Percentiles rank a stretch among this genome's conserved stretches.
phyloP scores from a whole-genome alignment of 2,329 filamentous ascomycete species.

The Mycosphaerella sp. region DNA sequence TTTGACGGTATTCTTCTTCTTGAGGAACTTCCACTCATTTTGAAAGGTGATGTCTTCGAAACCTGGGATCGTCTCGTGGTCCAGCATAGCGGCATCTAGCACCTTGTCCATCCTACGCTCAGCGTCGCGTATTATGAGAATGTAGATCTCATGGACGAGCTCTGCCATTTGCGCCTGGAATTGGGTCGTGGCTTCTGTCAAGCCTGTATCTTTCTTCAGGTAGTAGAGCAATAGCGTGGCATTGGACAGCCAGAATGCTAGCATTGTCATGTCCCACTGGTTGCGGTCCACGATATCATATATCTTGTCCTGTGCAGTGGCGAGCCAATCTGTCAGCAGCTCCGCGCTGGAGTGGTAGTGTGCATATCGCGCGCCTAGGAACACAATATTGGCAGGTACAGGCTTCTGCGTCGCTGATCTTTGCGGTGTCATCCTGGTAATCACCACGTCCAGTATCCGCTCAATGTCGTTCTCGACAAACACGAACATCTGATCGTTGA shows the following conservation, averaged over 20 bases:
- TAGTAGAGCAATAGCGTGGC: conserved; percentile 93
- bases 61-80: conserved; percentile 95
- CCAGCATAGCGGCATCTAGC: conserved; percentile 85
- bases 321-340: conserved; percentile 70
- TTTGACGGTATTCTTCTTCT: conserved; percentile 82
- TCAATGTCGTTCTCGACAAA: conserved; percentile 94
- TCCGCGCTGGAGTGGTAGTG: conserved; percentile 91
- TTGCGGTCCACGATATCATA: conserved; percentile 92
- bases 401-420: conserved; percentile 95
- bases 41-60: conserved; percentile 97
- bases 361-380: conserved; percentile 89
- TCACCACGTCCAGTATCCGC: conserved; percentile 87
- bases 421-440: conserved; percentile 97
- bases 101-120: conserved; percentile 96
- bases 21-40: conserved; percentile 97
- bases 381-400: conserved; percentile 94
- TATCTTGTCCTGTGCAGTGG: conserved; percentile 89
- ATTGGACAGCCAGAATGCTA: conserved; percentile 99
- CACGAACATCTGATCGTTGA: conserved; percentile 99
- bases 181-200: conserved; percentile 73
- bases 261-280: conserved; percentile 99
- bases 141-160: conserved; percentile 96
- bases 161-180: conserved; percentile 93
- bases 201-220: conserved; percentile 82
- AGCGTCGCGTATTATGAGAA: conserved; percentile 91